A percentile compares a stretch with the other conserved stretches of the same genome.
Evolutionary conservation across 1,284 basidiomycete species (phyloP).

Genomic region (Schizopora paradoxa): DNA sequence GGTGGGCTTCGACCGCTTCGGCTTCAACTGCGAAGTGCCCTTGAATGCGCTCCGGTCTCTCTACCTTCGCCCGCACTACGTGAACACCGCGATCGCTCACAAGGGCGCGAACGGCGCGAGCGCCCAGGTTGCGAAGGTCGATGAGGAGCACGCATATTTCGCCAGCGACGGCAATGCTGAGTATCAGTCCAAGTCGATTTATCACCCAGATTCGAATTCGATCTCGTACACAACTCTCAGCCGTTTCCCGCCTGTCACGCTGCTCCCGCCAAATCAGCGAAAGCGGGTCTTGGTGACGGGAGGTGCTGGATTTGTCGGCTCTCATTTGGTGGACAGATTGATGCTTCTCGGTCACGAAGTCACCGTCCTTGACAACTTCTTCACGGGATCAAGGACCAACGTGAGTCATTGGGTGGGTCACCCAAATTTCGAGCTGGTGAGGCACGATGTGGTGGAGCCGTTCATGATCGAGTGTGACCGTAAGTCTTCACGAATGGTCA

Average conservation of each 20-base stretch:
- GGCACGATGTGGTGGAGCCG: conserved; percentile 94
- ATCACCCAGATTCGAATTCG: conserved; percentile 67
- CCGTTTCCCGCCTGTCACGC: conserved; percentile 87
- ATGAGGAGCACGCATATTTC: conserved; percentile 47
- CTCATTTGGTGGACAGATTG: conserved; percentile 93
- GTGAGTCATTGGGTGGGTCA: conserved; percentile 94
- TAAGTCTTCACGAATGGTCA: conserved; percentile 36
- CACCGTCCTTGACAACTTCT: conserved; percentile 97
- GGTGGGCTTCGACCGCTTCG: conserved; percentile 80
- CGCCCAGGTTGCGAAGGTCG: conserved; percentile 28
- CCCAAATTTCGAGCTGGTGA: conserved; percentile 96
- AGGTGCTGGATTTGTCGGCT: conserved; percentile 96
- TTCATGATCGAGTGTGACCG: conserved; percentile 98
- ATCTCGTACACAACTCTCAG: conserved; percentile 90
- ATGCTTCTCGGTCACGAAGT: conserved; percentile 98
- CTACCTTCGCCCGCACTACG: conserved; percentile 81
- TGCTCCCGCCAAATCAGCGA: conserved; percentile 70
- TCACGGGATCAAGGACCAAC: conserved; percentile 94
- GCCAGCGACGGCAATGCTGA: conserved; percentile 41
- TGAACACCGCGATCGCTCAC: conserved; percentile 40
- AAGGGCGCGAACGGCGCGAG: conserved; percentile 33
- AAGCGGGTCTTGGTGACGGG: conserved; percentile 94
- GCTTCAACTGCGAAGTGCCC: conserved; percentile 81
- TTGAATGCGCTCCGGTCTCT: conserved; percentile 76
- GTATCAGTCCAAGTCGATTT: conserved; percentile 82